Evolutionary conservation across 768 basidiomycete species (phyloP), one percentile per base, ranked within the genome.

Genomic region (Psilocybe azurescens): DNA sequence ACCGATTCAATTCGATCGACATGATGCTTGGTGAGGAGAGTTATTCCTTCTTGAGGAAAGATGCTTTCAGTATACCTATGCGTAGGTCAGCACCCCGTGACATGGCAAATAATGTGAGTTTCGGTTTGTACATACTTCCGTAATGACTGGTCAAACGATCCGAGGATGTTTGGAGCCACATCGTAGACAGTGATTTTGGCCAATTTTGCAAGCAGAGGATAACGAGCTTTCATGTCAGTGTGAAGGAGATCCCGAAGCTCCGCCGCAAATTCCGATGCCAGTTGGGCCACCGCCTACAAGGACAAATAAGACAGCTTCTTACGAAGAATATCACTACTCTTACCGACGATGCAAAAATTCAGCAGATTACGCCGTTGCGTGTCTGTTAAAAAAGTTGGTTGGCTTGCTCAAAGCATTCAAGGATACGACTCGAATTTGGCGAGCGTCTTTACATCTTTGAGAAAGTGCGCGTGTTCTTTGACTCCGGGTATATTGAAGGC

Each of bases 371-470:
- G 79, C 53, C 91, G 85, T 65, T 96, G 87, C 41, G 84, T 76
- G 60, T 94, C 93, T 0, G 90, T 86, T 13, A 93, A 76, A 1
- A n/a, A 87, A 0, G 94, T 66, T 93, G 89, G 66, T 88, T 89
- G 2, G 94, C 94, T 68, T 93, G 90, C 70, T 95, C 94, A 61
- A 96, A 93, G 71, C 90, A 90, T 75, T 91, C 91, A n/a, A 94
- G 77, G 33, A 93, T 86, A 14, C 89, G 83, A 9, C 82, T 78
- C 91, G 82, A 65, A 94, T 94, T 4, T 79, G 81, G 36, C 90
- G 80, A 0, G 92, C 90, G 68, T 93, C n/a, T 84, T 82, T 56
- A 93, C 86, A 61, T 93, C 88, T 73, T 94, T 94, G 18, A 95
- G 74, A 72, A 96, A 94, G 69, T 90, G 85, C 0, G 89, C 90